phyloP scores from a whole-genome alignment of 73 alveolate species.

The Paramecium tetraurelia region DNA sequence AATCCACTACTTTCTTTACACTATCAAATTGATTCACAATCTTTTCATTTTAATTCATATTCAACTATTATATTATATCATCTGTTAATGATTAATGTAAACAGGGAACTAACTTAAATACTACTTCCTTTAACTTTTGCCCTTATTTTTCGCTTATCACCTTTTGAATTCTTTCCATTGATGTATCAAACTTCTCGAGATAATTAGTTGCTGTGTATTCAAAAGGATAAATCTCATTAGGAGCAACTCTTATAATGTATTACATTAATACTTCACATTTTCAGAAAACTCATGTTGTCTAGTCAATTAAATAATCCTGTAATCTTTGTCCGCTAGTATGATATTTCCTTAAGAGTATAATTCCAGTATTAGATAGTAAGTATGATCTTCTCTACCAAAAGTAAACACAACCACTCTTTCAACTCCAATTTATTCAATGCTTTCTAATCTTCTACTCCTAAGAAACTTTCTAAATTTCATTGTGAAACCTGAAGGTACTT shows the following conservation, averaged over 20 bases:
- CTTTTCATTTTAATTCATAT: conserved; percentile 65
- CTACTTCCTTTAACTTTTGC: conserved; percentile 63
- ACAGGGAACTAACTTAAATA: conserved; percentile 75
- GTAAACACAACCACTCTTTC: conserved; percentile 84
- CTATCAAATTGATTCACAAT: conserved; percentile 59
- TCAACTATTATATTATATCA: conserved; percentile 66
- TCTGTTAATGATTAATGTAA: conserved; percentile 74
- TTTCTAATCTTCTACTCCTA: conserved; percentile 77
- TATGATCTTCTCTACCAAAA: conserved; percentile 83
- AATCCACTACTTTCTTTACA: conserved; percentile 66
- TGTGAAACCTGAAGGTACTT: conserved; percentile 82
- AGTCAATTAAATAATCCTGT: conserved; percentile 70
- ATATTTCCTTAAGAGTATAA: conserved; percentile 84
- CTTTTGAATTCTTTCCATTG: conserved; percentile 62
- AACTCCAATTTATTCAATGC: conserved; percentile 77
- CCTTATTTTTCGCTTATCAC: conserved; percentile 63
- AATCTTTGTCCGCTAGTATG: conserved; percentile 80
- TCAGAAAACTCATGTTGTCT: conserved; percentile 85
- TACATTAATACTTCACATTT: conserved; percentile 52
- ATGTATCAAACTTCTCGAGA: conserved; percentile 64
- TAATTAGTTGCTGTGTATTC: conserved; percentile 76
- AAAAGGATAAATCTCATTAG: conserved; percentile 85
- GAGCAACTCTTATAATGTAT: conserved; percentile 56
- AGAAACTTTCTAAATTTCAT: conserved; percentile 85
- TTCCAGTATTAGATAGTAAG: conserved; percentile 79